These are phyloP conservation scores for Alnus rubra DNA, from an alignment of 306 rosid genomes.

Conservation along the genomic window DNA sequence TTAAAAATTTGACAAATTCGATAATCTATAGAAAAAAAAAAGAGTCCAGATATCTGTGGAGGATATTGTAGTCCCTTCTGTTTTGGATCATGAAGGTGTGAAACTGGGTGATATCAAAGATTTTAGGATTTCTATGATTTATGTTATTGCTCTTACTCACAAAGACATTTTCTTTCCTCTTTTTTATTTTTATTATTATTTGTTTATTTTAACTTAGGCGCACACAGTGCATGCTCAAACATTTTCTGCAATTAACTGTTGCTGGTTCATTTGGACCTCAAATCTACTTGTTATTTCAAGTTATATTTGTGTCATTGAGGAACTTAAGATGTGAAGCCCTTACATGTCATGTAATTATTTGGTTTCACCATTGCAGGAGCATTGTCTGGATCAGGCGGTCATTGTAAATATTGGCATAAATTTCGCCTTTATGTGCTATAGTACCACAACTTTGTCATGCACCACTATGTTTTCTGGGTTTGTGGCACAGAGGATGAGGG, in stretches of 20 bases:
- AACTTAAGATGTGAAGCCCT: background rate
- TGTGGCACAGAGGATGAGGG: slow-evolving; percentile 51
- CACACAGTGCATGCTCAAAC: background rate
- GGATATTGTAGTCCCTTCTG: background rate
- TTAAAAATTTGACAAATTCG: background rate
- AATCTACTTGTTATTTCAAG: background rate
- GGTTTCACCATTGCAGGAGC: slow-evolving; percentile 52
- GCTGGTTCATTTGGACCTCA: background rate
- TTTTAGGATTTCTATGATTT: too few relatives aligned
- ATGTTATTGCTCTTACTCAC: background rate
- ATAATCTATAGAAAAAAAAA: background rate
- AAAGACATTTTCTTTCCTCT: background rate
- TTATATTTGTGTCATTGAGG: background rate
- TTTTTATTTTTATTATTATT: background rate
- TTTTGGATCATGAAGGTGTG: slow-evolving; percentile 3
- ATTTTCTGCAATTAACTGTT: background rate
- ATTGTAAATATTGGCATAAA: slow-evolving; percentile 36
- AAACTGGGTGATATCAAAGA: background rate
- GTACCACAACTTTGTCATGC: slow-evolving; percentile 61
- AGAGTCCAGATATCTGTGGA: background rate
- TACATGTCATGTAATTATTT: slow-evolving; percentile 6
- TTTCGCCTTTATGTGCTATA: slow-evolving; percentile 54
- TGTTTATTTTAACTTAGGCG: background rate
- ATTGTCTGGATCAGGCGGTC: slow-evolving; percentile 14
- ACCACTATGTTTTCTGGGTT: slow-evolving; percentile 53